Base-by-base conservation (phyloP, 495 filamentous ascomycete genomes). In the Daldinia caldariorum region DNA sequence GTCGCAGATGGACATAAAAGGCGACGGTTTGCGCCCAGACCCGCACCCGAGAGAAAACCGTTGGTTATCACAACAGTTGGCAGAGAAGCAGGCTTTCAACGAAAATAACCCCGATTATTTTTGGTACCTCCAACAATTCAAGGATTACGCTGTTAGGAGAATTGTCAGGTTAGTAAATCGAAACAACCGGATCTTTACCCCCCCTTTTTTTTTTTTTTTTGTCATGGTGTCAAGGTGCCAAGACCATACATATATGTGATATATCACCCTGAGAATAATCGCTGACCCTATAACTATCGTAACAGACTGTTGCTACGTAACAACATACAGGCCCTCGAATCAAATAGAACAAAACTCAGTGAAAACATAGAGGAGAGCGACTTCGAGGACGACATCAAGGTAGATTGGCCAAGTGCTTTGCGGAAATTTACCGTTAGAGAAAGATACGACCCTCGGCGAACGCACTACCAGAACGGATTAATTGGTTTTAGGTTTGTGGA, bases 11-110 rank as follows among this genome's bases (percentile, higher is more conserved):
- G 4, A 0, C 4, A 12, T 1, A 61, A 9, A 5, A 6, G 58
- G 6, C 14, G 12, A 58, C n/a, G 3, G 0, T 10, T 12, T 18
- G 22, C 34, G 7, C 10, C 6, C 3, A 7, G 55, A 70, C 31
- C 67, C 67, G 13, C 67, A 70, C 16, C 67, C 67, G 32, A 16
- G 5, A 2, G 61, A 70, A 32, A 41, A 0, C 0, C 67, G 67
- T 1, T 65, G 55, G 56, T 1, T 70, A 47, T 70, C 67, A n/a
- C 13, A n/a, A 29, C 51, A 10, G 13, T 26, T 69, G 1, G 7
- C 43, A 12, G 26, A 26, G 9, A 22, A 4, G 3, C 16, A 8
- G 16, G 0, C 1, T 5, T 2, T 12, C 20, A 9, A 47, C 49
- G 26, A 14, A n/a, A 1, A n/a, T 12, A 6, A 53, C 13, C 13